These are phyloP conservation scores for Penicillium arizonense DNA, from an alignment of 495 filamentous ascomycete species.

Conservation along the genomic window DNA sequence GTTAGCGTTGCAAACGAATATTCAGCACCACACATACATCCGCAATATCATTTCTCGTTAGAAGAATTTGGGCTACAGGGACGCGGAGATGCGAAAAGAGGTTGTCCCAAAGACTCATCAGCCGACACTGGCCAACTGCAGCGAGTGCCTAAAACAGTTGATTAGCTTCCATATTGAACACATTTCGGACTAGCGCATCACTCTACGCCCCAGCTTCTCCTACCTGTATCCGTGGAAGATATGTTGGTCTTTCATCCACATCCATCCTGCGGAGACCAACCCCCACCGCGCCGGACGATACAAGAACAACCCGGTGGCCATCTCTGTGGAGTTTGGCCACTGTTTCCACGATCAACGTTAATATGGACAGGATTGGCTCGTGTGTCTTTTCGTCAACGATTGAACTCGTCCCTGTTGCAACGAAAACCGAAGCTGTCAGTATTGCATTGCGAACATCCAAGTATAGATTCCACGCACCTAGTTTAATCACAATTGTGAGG, in stretches of 20 bases:
- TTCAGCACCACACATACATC: constrained; percentile 57
- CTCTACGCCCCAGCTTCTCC: neutral
- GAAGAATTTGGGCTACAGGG: constrained; percentile 88
- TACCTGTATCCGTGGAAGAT: constrained; percentile 81
- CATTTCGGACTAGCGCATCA: neutral
- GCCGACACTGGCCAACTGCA: constrained; percentile 91
- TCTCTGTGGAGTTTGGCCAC: constrained; percentile 79
- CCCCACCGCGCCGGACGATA: constrained; percentile 95
- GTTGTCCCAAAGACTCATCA: constrained; percentile 95
- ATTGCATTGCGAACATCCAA: constrained; percentile 5
- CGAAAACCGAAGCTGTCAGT: constrained; percentile 13
- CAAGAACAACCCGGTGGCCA: constrained; percentile 91
- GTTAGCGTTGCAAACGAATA: constrained; percentile 11
- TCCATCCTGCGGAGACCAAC: constrained; percentile 89
- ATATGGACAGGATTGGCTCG: constrained; percentile 87
- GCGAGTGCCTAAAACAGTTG: constrained; percentile 69
- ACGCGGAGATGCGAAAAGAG: constrained; percentile 83
- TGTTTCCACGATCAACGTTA: constrained; percentile 90
- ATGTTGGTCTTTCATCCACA: constrained; percentile 82
- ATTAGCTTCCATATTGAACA: constrained; percentile 7
- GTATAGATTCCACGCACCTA: constrained; percentile 61
- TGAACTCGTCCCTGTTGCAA: constrained; percentile 81
- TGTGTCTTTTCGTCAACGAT: constrained; percentile 98
- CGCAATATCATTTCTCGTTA: constrained; percentile 96
- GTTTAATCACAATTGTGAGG: constrained; percentile 86